Evolutionary conservation across 257 asterid species (phyloP).

Genomic region (Galeopsis tetrahit): DNA sequence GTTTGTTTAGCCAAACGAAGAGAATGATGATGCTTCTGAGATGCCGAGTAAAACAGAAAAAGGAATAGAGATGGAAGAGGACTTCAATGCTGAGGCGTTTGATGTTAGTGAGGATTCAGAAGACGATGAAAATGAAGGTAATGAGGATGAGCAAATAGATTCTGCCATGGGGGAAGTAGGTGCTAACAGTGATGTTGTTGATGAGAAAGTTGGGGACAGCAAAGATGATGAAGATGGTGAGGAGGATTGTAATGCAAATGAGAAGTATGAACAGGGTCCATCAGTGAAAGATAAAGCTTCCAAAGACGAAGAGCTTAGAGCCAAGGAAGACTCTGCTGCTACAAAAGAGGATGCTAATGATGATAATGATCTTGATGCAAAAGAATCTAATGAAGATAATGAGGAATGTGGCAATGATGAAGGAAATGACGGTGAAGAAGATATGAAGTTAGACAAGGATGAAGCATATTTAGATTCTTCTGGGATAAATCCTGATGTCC

Average conservation of each 20-base stretch:
- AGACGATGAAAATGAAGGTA: constrained; percentile 59
- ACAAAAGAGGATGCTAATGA: constrained; percentile 50
- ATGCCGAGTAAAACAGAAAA: constrained; percentile 68
- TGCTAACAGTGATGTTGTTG: constrained; percentile 61
- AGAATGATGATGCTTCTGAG: constrained; percentile 53
- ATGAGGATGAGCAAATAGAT: constrained; percentile 71
- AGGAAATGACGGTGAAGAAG: constrained; percentile 55
- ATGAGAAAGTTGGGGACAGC: constrained; percentile 69
- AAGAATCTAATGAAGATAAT: constrained; percentile 42
- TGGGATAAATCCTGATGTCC: constrained; percentile 65
- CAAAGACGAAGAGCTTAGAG: constrained; percentile 72
- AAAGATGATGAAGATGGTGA: constrained; percentile 31
- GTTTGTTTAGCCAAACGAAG: constrained; percentile 63
- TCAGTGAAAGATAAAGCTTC: constrained; percentile 56
- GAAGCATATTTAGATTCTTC: constrained; percentile 69
- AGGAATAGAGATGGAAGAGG: constrained; percentile 97
- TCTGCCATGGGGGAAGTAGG: constrained; percentile 88
- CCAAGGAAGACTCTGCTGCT: constrained; percentile 62
- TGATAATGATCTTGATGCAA: constrained; percentile 42
- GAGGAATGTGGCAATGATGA: constrained; percentile 54
- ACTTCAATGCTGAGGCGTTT: constrained; percentile 61
- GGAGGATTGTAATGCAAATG: constrained; percentile 46
- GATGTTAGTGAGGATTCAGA: constrained; percentile 85
- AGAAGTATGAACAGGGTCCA: constrained; percentile 83
- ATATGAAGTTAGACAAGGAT: constrained; percentile 65